Percentiles rank a stretch among this genome's conserved stretches.
Conservation (phyloP, 2,329 filamentous ascomycete genomes). For the Venturia carpophila region DNA sequence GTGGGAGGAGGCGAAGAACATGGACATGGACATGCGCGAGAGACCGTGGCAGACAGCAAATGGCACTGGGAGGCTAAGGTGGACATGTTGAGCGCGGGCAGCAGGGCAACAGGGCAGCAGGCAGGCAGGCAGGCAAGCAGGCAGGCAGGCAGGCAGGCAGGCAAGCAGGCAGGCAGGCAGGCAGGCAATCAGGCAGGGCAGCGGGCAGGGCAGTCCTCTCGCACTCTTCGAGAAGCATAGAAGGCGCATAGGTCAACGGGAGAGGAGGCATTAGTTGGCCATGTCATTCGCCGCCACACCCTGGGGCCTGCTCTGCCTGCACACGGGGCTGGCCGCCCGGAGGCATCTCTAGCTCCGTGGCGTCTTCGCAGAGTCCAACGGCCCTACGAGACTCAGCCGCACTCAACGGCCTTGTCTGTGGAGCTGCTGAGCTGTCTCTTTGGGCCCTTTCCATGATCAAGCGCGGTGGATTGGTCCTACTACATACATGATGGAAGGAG, state of each 20-base stretch:
- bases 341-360: too few relatives aligned
- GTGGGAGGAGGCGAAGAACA: not conserved
- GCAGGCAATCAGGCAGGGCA: too few relatives aligned
- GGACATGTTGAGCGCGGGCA: not conserved
- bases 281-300: not conserved
- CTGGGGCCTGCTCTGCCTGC: too few relatives aligned
- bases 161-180: too few relatives aligned
- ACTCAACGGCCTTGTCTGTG: not conserved
- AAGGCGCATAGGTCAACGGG: not conserved
- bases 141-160: too few relatives aligned
- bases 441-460: not conserved
- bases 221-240: slow-evolving; percentile 3
- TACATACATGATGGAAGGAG: not conserved
- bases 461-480: not conserved
- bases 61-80: too few relatives aligned
- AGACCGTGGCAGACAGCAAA: not conserved
- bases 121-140: too few relatives aligned
- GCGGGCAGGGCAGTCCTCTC: too few relatives aligned
- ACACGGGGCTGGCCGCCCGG: too few relatives aligned
- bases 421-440: slow-evolving; percentile 1
- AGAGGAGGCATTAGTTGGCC: not conserved
- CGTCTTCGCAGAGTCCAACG: too few relatives aligned
- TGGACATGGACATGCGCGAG: too few relatives aligned
- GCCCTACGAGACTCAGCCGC: not conserved
- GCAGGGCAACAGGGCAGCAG: too few relatives aligned